These are phyloP conservation scores for Calophaca sinica DNA, from an alignment of 306 rosid species.

Conservation along the genomic window DNA sequence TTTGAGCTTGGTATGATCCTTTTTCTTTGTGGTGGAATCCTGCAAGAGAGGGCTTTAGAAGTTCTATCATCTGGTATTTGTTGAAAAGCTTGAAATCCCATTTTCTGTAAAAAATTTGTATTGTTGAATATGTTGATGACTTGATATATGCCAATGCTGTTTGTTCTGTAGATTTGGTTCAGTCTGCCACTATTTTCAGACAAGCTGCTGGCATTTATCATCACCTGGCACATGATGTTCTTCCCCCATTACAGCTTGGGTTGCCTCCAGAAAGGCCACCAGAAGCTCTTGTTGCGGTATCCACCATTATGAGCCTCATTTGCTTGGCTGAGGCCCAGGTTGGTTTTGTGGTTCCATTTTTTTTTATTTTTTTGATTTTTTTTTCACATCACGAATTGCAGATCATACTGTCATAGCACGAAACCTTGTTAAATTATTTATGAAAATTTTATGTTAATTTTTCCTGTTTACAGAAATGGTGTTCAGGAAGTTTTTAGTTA, in stretches of 20 bases:
- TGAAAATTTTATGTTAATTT: not conserved
- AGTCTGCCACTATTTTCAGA: conserved; percentile 67
- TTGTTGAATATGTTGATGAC: not conserved
- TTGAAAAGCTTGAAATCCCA: conserved; percentile 23
- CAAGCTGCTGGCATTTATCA: conserved; percentile 86
- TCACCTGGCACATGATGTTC: conserved; percentile 65
- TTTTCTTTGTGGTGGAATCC: conserved; percentile 72
- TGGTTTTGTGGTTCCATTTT: conserved; percentile 36
- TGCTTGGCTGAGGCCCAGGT: conserved; percentile 93
- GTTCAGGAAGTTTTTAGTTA: not conserved
- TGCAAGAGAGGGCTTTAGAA: conserved; percentile 74
- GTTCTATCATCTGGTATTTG: conserved; percentile 67
- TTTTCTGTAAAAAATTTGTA: not conserved
- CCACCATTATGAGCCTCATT: conserved; percentile 69
- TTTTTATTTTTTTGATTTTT: conserved; percentile 11
- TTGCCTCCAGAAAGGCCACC: conserved; percentile 67
- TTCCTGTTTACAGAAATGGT: conserved; percentile 1
- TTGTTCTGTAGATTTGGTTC: conserved; percentile 70
- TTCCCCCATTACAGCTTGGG: conserved; percentile 53
- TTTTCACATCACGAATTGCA: conserved; percentile 2
- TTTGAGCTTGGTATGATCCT: conserved; percentile 76
- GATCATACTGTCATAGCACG: conserved; percentile 4
- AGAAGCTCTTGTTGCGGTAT: conserved; percentile 61
- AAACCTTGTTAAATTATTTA: conserved; percentile 11
- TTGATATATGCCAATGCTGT: conserved; percentile 26